Evolutionary conservation across 345 rosid species (phyloP), one percentile per base, ranked within the genome.

Genomic region (Populus deltoides): DNA sequence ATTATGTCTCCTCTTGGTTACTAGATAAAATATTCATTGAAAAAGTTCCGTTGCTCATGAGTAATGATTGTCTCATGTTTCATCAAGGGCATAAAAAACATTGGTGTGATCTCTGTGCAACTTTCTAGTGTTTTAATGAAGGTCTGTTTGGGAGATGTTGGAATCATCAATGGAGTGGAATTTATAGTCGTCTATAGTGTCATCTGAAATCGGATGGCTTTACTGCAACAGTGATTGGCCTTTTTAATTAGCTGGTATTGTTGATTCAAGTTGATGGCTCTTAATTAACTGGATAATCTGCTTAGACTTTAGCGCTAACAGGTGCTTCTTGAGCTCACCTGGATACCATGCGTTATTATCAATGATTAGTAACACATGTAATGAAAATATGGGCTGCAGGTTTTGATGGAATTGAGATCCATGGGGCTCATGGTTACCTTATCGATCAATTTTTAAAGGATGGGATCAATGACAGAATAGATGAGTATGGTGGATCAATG

Each of bases 401-500:
- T 47, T 94, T 94, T 66, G 95, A 93, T 80, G 97, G 97, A 35
- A 81, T 93, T 74, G 97, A 94, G 89, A 87, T 93, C 76, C 98
- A 92, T 49, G 94, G 94, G 43, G 98, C 95, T 0, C 97, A 94
- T 68, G 98, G 95, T 53, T 94, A 92, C 77, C 93, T 94, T 57
- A 88, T 93, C 67, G 97, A 94, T 81, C 95, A 93, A 79, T 94
- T 93, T 83, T 55, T 94, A 49, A 93, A 93, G 75, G 87, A 93
- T n/a, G 91, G 91, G 17, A 93, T 90, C 77, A 94, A 93, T 82
- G 92, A 93, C 78, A 81, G 95, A 74, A 85, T 80, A 27, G 98
- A 93, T 20, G 86, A 90, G 57, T 91, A 93, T n/a, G 97, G 98
- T 29, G 97, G 97, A 53, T 85, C 94, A 13, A 36, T 89, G 67